Percentiles rank a stretch among this genome's conserved stretches.
These are phyloP conservation scores for Protea cynaroides DNA, from an alignment of 164 flowering plant species.

Conservation along the genomic window DNA sequence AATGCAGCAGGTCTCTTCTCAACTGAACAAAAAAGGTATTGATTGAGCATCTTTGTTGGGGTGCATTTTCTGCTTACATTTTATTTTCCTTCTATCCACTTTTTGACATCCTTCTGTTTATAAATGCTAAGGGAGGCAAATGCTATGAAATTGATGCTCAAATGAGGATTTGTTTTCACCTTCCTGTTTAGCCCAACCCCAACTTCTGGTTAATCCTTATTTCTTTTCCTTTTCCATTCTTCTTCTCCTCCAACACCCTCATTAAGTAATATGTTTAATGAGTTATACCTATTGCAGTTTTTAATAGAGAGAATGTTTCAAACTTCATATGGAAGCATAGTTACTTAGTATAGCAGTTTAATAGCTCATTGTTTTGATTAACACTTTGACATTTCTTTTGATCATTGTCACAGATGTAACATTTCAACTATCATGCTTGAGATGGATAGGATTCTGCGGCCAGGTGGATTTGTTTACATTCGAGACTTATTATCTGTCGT, in stretches of 20 bases:
- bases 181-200: no score
- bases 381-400: background rate
- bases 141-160: no score
- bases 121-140: background rate
- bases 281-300: no score
- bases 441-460: slow-evolving; percentile 83
- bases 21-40: slow-evolving; percentile 60
- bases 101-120: background rate
- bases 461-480: slow-evolving; percentile 67
- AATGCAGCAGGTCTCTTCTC: slow-evolving; percentile 83
- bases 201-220: no score
- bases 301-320: no score
- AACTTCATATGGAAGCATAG: no score
- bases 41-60: background rate
- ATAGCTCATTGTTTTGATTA: background rate
- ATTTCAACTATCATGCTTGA: slow-evolving; percentile 67
- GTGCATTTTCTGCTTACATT: background rate
- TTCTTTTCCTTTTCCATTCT: no score
- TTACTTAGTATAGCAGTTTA: no score
- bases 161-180: no score
- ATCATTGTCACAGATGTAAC: slow-evolving; percentile 40
- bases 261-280: no score
- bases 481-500: slow-evolving; percentile 44
- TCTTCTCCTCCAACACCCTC: no score
- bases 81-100: background rate